phyloP scores from a whole-genome alignment of 352 stramenopile genomes.

The Plasmopara viticola region DNA sequence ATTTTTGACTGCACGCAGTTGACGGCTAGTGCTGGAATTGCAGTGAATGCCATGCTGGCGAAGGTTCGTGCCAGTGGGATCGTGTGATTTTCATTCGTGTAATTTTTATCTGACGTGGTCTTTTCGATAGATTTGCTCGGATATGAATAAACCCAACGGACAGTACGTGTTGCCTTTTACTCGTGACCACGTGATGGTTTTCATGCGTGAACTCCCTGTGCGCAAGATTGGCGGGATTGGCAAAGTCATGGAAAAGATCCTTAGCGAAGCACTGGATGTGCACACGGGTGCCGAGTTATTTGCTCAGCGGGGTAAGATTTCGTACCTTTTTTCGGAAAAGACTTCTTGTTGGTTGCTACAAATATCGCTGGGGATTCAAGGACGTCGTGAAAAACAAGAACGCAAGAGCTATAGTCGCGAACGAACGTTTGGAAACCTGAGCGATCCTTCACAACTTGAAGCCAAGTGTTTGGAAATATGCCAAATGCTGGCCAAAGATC shows the following conservation, averaged over 20 bases:
- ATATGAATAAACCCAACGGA: constrained; percentile 96
- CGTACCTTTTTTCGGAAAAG: constrained; percentile 59
- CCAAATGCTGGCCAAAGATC: constrained; percentile 43
- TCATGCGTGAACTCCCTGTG: constrained; percentile 82
- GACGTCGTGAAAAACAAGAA: constrained; percentile 40
- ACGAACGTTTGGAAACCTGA: constrained; percentile 52
- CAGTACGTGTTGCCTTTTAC: constrained; percentile 88
- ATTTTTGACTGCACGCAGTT: constrained; percentile 87
- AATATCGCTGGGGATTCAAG: constrained; percentile 59
- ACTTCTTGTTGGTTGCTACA: constrained; percentile 67
- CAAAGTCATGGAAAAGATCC: constrained; percentile 93
- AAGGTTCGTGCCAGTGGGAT: constrained; percentile 54
- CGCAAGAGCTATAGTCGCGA: constrained; percentile 78
- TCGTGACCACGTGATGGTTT: constrained; percentile 70
- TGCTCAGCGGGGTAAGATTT: constrained; percentile 44
- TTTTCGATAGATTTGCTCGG: constrained; percentile 80
- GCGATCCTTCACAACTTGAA: constrained; percentile 37
- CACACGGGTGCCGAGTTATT: constrained; percentile 81
- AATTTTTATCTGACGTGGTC: neutral
- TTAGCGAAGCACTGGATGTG: constrained; percentile 73
- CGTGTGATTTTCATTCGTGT: neutral
- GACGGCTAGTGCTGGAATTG: constrained; percentile 91
- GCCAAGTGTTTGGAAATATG: constrained; percentile 66
- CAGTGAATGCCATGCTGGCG: constrained; percentile 88
- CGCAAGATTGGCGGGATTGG: constrained; percentile 94